A percentile compares a stretch with the other conserved stretches of the same genome.
Conservation (phyloP, 2,329 filamentous ascomycete species). For the Talaromyces sp. region DNA sequence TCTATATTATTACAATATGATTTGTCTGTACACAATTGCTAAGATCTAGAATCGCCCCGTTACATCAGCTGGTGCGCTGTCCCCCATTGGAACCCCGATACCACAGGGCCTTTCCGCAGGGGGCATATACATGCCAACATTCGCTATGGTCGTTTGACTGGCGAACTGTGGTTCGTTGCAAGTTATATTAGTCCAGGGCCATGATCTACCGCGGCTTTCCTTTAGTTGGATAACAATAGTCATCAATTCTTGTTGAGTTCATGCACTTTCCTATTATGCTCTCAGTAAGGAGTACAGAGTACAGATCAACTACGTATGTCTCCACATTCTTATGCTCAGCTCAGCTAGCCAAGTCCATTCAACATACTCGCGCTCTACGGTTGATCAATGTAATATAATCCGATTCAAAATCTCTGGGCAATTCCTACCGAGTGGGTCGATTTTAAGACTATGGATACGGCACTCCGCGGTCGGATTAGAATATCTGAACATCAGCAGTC, state of each 20-base stretch:
- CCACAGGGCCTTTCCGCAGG: not conserved
- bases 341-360: too few relatives aligned
- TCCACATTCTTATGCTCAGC: not conserved
- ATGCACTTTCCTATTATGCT: not conserved
- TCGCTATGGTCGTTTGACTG: not conserved
- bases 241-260: not conserved
- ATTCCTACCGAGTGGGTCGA: not conserved
- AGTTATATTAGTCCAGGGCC: not conserved
- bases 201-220: not conserved
- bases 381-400: not conserved
- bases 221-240: too few relatives aligned
- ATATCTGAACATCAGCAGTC: too few relatives aligned
- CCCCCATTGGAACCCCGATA: not conserved
- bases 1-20: not conserved
- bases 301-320: not conserved
- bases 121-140: not conserved
- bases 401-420: not conserved
- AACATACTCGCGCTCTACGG: too few relatives aligned
- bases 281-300: not conserved
- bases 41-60: not conserved
- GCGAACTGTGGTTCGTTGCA: not conserved
- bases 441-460: not conserved
- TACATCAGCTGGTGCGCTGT: not conserved
- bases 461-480: not conserved
- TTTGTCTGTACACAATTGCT: not conserved